Evolutionary conservation across 306 rosid species (phyloP).

Genomic region (Medicago arabica): DNA sequence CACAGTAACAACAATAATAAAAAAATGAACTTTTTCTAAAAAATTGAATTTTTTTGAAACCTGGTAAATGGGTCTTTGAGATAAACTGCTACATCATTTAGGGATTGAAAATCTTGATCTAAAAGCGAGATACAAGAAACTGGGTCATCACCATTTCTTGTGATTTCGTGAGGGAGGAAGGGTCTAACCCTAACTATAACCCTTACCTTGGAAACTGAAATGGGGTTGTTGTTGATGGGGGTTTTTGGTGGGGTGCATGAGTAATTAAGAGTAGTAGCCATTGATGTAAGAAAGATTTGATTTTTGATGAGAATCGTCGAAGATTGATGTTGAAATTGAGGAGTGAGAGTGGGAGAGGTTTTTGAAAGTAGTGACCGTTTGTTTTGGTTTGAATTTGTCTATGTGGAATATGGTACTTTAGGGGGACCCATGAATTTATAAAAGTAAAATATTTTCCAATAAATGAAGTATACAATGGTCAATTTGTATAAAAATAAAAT

Average conservation of each 20-base stretch:
- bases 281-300: slow-evolving; percentile 22
- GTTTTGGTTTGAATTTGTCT: slow-evolving; percentile 1
- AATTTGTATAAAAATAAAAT: too few relatives aligned
- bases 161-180: slow-evolving; percentile 64
- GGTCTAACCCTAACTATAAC: slow-evolving; percentile 90
- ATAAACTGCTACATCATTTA: slow-evolving; percentile 62
- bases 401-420: background rate
- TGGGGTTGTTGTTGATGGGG: slow-evolving; percentile 32
- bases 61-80: slow-evolving; percentile 83
- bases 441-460: background rate
- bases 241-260: slow-evolving; percentile 40
- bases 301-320: slow-evolving; percentile 4
- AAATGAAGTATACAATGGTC: too few relatives aligned
- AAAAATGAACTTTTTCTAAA: background rate
- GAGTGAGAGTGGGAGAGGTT: background rate
- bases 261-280: slow-evolving; percentile 42
- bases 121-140: slow-evolving; percentile 63
- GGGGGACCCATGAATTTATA: background rate
- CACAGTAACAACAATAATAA: background rate
- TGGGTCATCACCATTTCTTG: slow-evolving; percentile 39
- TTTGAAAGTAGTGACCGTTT: background rate
- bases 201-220: slow-evolving; percentile 67
- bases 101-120: slow-evolving; percentile 43
- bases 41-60: slow-evolving; percentile 41
- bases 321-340: slow-evolving; percentile 9